phyloP scores from a whole-genome alignment of 345 rosid species.

The Conringia planisiliqua region DNA sequence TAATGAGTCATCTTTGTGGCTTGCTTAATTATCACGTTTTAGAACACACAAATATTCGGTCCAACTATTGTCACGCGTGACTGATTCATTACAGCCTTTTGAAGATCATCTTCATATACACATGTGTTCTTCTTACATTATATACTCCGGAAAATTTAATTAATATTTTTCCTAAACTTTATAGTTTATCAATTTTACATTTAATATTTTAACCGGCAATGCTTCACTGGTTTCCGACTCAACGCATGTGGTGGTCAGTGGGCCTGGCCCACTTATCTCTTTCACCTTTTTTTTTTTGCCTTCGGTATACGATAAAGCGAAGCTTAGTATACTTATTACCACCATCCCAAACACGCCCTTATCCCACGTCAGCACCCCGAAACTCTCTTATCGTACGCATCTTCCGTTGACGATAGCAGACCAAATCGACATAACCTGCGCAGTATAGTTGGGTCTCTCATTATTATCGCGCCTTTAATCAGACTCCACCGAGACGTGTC shows the following conservation, averaged over 20 bases:
- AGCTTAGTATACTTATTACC: slow-evolving; percentile 20
- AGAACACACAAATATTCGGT: slow-evolving; percentile 14
- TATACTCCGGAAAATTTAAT: not conserved
- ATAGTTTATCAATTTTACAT: not conserved
- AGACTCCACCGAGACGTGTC: slow-evolving; percentile 51
- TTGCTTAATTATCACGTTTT: slow-evolving; percentile 32
- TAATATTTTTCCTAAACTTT: not conserved
- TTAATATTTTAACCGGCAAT: slow-evolving; percentile 30
- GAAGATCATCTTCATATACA: not conserved
- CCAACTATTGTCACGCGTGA: slow-evolving; percentile 29
- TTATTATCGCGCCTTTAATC: slow-evolving; percentile 23
- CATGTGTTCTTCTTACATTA: slow-evolving; percentile 26
- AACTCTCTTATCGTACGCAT: slow-evolving; percentile 26
- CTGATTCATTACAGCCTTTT: slow-evolving; percentile 26
- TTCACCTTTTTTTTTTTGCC: slow-evolving; percentile 6
- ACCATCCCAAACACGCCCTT: slow-evolving; percentile 34
- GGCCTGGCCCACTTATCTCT: slow-evolving; percentile 46
- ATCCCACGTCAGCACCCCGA: slow-evolving; percentile 15
- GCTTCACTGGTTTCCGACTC: slow-evolving; percentile 62
- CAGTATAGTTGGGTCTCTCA: slow-evolving; percentile 26
- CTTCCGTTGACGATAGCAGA: slow-evolving; percentile 17
- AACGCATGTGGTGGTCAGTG: slow-evolving; percentile 70
- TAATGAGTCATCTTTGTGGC: slow-evolving; percentile 20
- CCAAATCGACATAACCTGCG: not conserved
- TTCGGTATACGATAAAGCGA: slow-evolving; percentile 55